Percentiles rank a stretch among this genome's conserved stretches.
Evolutionary conservation across 2,329 filamentous ascomycete genomes (phyloP).

Genomic region (Colletotrichum sp.): DNA sequence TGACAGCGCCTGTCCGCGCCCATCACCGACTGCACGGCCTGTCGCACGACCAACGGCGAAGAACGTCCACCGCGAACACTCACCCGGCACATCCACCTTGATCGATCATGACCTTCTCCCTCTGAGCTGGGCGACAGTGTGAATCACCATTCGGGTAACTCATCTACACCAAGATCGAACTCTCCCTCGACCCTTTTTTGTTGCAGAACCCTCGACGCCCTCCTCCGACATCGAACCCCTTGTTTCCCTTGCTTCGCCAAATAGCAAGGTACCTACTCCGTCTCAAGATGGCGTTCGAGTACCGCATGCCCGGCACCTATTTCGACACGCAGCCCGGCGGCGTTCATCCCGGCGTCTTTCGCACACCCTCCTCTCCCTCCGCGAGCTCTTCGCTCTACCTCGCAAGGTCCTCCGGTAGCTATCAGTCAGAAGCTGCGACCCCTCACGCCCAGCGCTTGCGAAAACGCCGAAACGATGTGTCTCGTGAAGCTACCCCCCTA

Average conservation of each 20-base stretch:
- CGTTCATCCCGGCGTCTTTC: constrained; percentile 51
- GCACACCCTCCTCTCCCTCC: constrained; percentile 44
- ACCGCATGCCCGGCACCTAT: constrained; percentile 38
- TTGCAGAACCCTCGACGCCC: background rate
- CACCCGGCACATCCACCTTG: background rate
- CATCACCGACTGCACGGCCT: background rate
- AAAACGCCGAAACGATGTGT: constrained; percentile 41
- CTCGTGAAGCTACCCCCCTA: constrained; percentile 36
- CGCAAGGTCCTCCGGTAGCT: constrained; percentile 40
- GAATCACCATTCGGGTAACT: background rate
- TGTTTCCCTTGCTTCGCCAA: background rate
- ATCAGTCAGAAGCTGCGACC: constrained; percentile 40
- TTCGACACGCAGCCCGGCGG: constrained; percentile 36
- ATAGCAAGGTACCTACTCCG: background rate
- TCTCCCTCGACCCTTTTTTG: background rate
- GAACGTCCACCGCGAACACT: background rate
- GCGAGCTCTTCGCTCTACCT: constrained; percentile 31
- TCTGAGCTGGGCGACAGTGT: constrained; percentile 10
- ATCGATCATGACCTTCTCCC: constrained; percentile 10
- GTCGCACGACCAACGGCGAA: background rate
- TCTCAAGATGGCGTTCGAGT: constrained; percentile 33
- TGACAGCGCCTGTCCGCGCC: background rate
- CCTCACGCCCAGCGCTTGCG: constrained; percentile 46
- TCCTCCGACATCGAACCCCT: background rate
- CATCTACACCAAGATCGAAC: background rate